Evolutionary conservation across 108 stramenopile genomes (phyloP), one percentile per base, ranked within the genome.

Genomic region (Stephanodiscus triporus): DNA sequence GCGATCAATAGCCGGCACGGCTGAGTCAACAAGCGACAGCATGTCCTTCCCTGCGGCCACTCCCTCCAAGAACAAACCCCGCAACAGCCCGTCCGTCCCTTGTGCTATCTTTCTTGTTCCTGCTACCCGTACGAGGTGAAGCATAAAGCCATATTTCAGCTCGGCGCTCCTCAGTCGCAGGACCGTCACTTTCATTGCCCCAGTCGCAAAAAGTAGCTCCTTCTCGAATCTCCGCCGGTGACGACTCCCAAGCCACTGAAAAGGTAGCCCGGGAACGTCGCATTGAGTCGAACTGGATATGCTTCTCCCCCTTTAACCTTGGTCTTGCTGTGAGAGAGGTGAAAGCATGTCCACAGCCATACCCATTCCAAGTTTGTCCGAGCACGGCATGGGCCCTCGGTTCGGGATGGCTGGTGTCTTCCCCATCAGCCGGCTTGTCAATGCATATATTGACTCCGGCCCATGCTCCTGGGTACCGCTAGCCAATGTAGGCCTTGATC

Each of bases 81-180:
- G 36, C 0, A 66, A 74, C n/a, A 60, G 54, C 13, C 78, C 78
- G 38, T 79, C 78, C 0, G 73, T 79, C 0, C 78, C 78, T 11
- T 75, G 51, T 3, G 36, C 71, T 17, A 77, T 82, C 81, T 77
- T 82, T 0, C 76, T 6, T 4, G 72, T 83, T 1, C 82, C 82
- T 13, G 82, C 56, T 0, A 78, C 71, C 2, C 63, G 66, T 0
- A 83, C 56, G 0, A 72, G 14, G 29, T 63, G 79, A 24, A 63
- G 45, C 1, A 1, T 37, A 10, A 59, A n/a, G 6, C 17, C 34
- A 17, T 6, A 27, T 6, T 59, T 4, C 34, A 59, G 1, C 16
- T 59, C 58, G 2, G 17, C 1, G 6, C 7, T 59, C 34, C 58
- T 37, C 0, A 59, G 16, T 0, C 30, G 10, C 14, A 59, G 30